These are phyloP conservation scores for Solioccasus polychromus DNA, from an alignment of 768 basidiomycete genomes.

Conservation along the genomic window DNA sequence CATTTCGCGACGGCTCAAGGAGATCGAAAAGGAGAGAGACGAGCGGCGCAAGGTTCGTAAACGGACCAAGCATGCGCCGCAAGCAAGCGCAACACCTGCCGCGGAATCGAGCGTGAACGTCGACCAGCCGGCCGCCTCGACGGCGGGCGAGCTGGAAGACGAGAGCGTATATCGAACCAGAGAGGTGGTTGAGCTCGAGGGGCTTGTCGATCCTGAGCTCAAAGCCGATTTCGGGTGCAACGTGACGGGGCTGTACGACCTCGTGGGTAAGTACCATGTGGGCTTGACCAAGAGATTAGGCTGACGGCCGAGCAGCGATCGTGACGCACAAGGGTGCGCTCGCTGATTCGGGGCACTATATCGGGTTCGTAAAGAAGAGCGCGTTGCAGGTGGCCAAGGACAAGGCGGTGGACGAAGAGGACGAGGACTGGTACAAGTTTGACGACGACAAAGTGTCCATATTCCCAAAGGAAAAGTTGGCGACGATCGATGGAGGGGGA, in stretches of 20 bases:
- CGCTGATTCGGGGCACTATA: conserved; percentile 95
- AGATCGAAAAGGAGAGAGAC: conserved; percentile 76
- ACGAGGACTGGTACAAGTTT: conserved; percentile 93
- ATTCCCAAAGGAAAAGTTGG: conserved; percentile 82
- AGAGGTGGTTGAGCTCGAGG: conserved; percentile 65
- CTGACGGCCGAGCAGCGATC: conserved; percentile 52
- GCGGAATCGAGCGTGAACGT: conserved; percentile 39
- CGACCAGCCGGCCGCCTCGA: conserved; percentile 38
- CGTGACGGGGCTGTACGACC: conserved; percentile 82
- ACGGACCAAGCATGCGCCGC: conserved; percentile 51
- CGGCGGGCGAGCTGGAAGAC: conserved; percentile 46
- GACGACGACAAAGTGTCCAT: conserved; percentile 92
- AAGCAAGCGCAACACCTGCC: conserved; percentile 10
- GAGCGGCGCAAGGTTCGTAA: conserved; percentile 83
- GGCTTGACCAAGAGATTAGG: not conserved
- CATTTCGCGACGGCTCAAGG: conserved; percentile 67
- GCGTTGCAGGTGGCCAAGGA: conserved; percentile 47
- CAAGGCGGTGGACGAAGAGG: conserved; percentile 44
- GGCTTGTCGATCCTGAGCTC: conserved; percentile 59
- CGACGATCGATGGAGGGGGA: conserved; percentile 85
- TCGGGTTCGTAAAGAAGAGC: conserved; percentile 84
- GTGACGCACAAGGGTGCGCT: conserved; percentile 96
- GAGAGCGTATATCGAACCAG: conserved; percentile 61
- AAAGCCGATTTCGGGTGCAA: conserved; percentile 72
- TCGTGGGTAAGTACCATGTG: conserved; percentile 63